Base-by-base conservation (phyloP, 345 rosid genomes). In the Ceriops decandra region DNA sequence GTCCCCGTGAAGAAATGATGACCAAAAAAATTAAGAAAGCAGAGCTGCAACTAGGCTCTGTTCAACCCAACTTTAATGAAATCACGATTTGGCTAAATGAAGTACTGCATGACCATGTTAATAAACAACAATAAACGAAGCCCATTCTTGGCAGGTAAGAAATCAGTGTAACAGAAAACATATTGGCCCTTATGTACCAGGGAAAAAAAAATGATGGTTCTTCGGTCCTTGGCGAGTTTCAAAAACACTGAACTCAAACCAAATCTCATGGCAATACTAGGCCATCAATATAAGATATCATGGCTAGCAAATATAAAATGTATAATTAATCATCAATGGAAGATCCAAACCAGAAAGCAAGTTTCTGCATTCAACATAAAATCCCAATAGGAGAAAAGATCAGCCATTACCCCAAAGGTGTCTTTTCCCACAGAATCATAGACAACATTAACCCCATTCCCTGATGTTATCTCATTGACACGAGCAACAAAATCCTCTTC, bases 401-500 rank as follows among this genome's bases (percentile, higher is more conserved):
- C 11, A 11, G 30, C 60, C 30, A 60, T 78, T 83, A 87, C 97
- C 97, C 86, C 80, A 78, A 86, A 82, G 38, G 96, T 89, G 77
- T 93, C 96, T 80, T 87, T 93, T 66, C 98, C 97, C 5, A 93
- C 97, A 7, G 96, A 87, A 79, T 93, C 98, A 57, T 93, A 93
- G 28, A 88, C 96, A 71, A 85, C 98, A 60, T 93, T 71, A 30
- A 93, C 97, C 49, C 98, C 97, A 58, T 82, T 84, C 27, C 95
- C 91, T 2, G 86, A 81, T 56, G 98, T 91, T 56, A 91, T 85
- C 69, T 88, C 93, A 24, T 82, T 88, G 77, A 93, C 95, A 28
- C 85, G 79, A 49, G 87, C 33, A 74, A 85, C 90, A 73, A 93
- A 89, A 70, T 93, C 96, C 78, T 91, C 98, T 24, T 85, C 87